phyloP scores from a whole-genome alignment of 352 stramenopile species.

The Phytopythium oedochilum region DNA sequence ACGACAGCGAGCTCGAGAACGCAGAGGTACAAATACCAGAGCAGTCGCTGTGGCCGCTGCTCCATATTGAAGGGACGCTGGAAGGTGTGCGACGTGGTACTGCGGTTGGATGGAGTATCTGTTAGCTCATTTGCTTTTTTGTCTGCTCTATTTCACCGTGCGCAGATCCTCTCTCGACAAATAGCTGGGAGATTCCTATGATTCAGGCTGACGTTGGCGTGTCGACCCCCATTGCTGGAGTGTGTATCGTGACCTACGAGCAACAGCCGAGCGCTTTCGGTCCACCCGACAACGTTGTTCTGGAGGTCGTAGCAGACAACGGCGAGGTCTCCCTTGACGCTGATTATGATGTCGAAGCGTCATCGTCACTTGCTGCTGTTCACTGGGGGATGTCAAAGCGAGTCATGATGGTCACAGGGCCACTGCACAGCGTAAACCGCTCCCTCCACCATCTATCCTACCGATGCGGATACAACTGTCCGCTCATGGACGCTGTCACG shows the following conservation, averaged over 20 bases:
- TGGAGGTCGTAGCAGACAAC: constrained; percentile 7
- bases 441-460: constrained; percentile 17
- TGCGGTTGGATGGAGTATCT: background rate
- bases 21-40: background rate
- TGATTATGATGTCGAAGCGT: background rate
- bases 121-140: background rate
- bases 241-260: constrained; percentile 7
- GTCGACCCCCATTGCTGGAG: constrained; percentile 1
- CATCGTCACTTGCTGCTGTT: background rate
- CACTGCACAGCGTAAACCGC: constrained; percentile 12
- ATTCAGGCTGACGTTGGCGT: constrained; percentile 10
- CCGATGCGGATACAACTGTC: constrained; percentile 8
- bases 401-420: background rate
- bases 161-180: constrained; percentile 12
- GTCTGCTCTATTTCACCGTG: background rate
- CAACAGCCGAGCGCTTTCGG: too few species aligned
- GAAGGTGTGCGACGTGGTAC: constrained; percentile 10
- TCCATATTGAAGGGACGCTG: constrained; percentile 13
- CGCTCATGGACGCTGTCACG: constrained; percentile 11
- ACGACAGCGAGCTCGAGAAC: background rate
- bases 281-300: background rate
- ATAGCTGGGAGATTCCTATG: constrained; percentile 12
- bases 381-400: background rate
- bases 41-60: background rate
- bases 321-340: constrained; percentile 7